phyloP scores from a whole-genome alignment of 2,329 filamentous ascomycete species.

The Calonectria montana region DNA sequence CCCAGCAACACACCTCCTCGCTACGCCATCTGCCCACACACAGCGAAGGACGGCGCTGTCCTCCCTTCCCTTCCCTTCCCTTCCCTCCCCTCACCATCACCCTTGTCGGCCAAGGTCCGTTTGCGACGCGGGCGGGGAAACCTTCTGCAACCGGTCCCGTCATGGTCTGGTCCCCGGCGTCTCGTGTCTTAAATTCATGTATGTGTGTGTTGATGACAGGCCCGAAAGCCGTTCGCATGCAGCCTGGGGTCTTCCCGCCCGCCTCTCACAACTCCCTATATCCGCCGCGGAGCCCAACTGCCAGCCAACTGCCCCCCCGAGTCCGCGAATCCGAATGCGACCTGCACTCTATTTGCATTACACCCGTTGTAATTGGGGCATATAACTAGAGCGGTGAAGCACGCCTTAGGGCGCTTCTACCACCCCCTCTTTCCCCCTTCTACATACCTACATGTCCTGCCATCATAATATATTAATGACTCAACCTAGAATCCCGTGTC shows the following conservation, averaged over 20 bases:
- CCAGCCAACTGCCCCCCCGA: not conserved
- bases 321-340: not conserved
- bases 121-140: slow-evolving; percentile 11
- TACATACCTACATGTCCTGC: not conserved
- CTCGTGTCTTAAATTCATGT: not conserved
- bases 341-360: not conserved
- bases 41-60: not conserved
- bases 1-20: too few relatives aligned
- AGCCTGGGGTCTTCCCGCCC: not conserved
- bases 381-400: not conserved
- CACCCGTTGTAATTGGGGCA: not conserved
- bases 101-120: slow-evolving; percentile 1
- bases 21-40: too few relatives aligned
- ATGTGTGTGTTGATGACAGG: not conserved
- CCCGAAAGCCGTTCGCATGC: not conserved
- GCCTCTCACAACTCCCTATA: not conserved
- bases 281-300: not conserved
- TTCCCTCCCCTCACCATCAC: not conserved
- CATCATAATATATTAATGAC: not conserved
- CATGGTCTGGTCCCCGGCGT: not conserved
- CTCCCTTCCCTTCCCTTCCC: not conserved
- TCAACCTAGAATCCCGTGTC: not conserved
- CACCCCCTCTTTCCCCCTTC: not conserved
- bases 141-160: slow-evolving; percentile 11
- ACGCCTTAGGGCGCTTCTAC: not conserved